Conservation (phyloP, 768 basidiomycete species). For the Gloeophyllum trabeum region DNA sequence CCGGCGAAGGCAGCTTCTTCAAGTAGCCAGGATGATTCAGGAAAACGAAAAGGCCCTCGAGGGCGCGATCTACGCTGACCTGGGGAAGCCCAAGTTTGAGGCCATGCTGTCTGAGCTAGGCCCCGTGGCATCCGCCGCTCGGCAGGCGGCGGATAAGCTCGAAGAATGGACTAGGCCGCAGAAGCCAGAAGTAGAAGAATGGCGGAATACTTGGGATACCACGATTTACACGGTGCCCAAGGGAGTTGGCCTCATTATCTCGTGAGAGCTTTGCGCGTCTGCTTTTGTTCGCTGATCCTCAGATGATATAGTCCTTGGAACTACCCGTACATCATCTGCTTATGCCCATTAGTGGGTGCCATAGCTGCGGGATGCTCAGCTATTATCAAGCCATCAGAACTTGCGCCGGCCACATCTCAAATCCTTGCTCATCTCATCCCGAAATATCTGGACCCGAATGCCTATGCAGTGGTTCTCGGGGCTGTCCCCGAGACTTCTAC, state of each 20-base stretch:
- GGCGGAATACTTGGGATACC: slow-evolving; percentile 11
- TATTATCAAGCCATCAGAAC: slow-evolving; percentile 20
- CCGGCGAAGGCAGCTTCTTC: slow-evolving; percentile 14
- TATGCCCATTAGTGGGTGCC: slow-evolving; percentile 14
- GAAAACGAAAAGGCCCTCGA: slow-evolving; percentile 13
- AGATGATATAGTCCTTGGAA: slow-evolving; percentile 7
- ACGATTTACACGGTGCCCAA: slow-evolving; percentile 13
- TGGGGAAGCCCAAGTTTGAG: slow-evolving; percentile 13
- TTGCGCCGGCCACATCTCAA: slow-evolving; percentile 7
- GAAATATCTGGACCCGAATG: slow-evolving; percentile 17
- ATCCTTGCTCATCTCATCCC: slow-evolving; percentile 16
- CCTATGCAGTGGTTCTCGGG: slow-evolving; percentile 13
- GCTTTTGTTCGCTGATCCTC: neutral
- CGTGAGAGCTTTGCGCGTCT: slow-evolving; percentile 4
- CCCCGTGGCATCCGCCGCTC: slow-evolving; percentile 7
- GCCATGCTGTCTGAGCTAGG: slow-evolving; percentile 10
- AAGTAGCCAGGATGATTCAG: slow-evolving; percentile 13
- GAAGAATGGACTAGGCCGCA: slow-evolving; percentile 14
- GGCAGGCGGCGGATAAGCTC: slow-evolving; percentile 11
- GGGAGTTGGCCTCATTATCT: slow-evolving; percentile 13
- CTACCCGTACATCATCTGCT: slow-evolving; percentile 7
- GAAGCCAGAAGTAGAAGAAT: slow-evolving; percentile 5
- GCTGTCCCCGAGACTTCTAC: slow-evolving; percentile 12
- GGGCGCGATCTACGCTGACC: slow-evolving; percentile 11
- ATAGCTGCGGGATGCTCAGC: slow-evolving; percentile 18